Conservation (phyloP, 2,329 filamentous ascomycete genomes). For the Pseudomassariella vexata region DNA sequence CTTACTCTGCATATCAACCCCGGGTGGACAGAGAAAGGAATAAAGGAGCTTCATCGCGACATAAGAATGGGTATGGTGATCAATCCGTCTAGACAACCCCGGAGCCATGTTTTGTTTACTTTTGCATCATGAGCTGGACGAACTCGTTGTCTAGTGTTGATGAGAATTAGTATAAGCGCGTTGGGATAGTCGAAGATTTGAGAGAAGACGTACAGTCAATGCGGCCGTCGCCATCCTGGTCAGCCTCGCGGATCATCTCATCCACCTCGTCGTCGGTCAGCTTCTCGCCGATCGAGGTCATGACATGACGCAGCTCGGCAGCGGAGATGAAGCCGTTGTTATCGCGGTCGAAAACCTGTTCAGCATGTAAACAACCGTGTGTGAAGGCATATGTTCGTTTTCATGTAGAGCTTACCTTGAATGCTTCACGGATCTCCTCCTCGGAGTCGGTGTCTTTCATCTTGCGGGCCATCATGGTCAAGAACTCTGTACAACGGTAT, state of each 20-base stretch:
- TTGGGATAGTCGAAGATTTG: neutral
- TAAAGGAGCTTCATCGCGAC: constrained; percentile 8
- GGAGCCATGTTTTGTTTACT: constrained; percentile 58
- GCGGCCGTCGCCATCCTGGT: constrained; percentile 82
- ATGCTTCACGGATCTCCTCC: constrained; percentile 84
- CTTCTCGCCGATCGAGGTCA: constrained; percentile 90
- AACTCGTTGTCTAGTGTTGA: constrained; percentile 72
- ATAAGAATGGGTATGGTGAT: constrained; percentile 7
- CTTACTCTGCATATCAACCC: constrained; percentile 6
- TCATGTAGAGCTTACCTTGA: constrained; percentile 55
- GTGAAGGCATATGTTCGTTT: constrained; percentile 4
- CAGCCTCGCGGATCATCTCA: constrained; percentile 88
- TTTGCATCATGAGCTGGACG: constrained; percentile 94
- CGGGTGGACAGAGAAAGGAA: constrained; percentile 7
- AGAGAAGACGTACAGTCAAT: constrained; percentile 66
- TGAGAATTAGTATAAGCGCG: no score
- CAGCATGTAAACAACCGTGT: constrained; percentile 10
- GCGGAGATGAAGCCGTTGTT: constrained; percentile 91
- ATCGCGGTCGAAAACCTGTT: constrained; percentile 73
- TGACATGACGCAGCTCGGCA: constrained; percentile 81
- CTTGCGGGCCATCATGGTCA: constrained; percentile 91
- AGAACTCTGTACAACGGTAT: constrained; percentile 59
- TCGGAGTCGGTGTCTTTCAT: constrained; percentile 93
- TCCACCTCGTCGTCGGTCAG: constrained; percentile 86
- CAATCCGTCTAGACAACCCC: neutral